Conservation (phyloP, 2,329 filamentous ascomycete species). For the Pseudocercospora pini-densiflorae region DNA sequence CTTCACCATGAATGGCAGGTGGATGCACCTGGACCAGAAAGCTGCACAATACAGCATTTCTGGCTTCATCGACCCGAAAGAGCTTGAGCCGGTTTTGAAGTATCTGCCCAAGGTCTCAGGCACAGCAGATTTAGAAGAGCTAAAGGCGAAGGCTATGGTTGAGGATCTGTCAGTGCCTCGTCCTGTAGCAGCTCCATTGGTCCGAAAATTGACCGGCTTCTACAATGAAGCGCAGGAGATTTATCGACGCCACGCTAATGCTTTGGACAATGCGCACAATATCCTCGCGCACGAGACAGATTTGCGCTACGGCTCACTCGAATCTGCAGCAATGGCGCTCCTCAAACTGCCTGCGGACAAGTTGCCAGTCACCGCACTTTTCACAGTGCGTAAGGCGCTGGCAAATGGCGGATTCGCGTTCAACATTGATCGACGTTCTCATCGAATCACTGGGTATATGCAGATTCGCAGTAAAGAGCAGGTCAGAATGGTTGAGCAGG, state of each 20-base stretch:
- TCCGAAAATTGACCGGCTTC: slow-evolving; percentile 50
- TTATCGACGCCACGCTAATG: slow-evolving; percentile 52
- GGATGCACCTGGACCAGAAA: slow-evolving; percentile 46
- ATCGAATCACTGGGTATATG: slow-evolving; percentile 62
- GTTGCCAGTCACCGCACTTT: slow-evolving; percentile 53
- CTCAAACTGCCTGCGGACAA: slow-evolving; percentile 37
- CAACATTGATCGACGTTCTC: slow-evolving; percentile 55
- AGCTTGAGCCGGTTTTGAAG: slow-evolving; percentile 54
- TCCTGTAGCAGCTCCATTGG: slow-evolving; percentile 50
- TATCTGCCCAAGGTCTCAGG: slow-evolving; percentile 54
- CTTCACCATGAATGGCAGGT: slow-evolving; percentile 56
- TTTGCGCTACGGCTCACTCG: slow-evolving; percentile 53
- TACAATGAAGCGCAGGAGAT: slow-evolving; percentile 50
- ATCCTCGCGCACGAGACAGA: slow-evolving; percentile 50
- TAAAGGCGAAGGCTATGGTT: slow-evolving; percentile 42
- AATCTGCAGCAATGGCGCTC: slow-evolving; percentile 51
- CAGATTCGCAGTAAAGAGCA: slow-evolving; percentile 64
- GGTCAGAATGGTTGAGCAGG: slow-evolving; percentile 55
- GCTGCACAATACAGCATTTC: slow-evolving; percentile 56
- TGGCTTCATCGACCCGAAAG: slow-evolving; percentile 50
- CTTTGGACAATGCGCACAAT: slow-evolving; percentile 56
- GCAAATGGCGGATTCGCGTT: slow-evolving; percentile 66
- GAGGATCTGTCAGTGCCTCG: slow-evolving; percentile 51
- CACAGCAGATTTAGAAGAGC: slow-evolving; percentile 34
- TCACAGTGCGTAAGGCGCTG: slow-evolving; percentile 72